These are phyloP conservation scores for Cucumis hystrix DNA, from an alignment of 306 rosid genomes.

Conservation along the genomic window DNA sequence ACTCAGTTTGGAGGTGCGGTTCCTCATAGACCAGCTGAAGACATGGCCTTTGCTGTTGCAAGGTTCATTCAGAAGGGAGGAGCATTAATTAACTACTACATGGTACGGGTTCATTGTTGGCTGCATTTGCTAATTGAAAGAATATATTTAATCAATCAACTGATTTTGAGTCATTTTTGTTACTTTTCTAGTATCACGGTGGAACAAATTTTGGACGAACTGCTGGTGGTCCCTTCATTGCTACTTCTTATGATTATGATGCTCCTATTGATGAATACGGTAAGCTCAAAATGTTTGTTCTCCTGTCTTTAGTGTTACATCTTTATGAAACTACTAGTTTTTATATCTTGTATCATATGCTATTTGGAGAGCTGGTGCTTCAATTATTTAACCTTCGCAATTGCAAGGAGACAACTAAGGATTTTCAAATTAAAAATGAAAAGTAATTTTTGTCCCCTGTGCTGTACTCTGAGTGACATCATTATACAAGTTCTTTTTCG, in stretches of 20 bases:
- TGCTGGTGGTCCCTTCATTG: conserved; percentile 96
- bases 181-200: conserved; percentile 65
- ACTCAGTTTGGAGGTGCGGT: conserved; percentile 93
- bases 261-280: conserved; percentile 98
- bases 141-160: background rate
- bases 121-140: conserved; percentile 3
- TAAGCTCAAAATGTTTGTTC: conserved; percentile 11
- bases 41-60: conserved; percentile 88
- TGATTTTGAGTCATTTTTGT: conserved; percentile 12
- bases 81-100: conserved; percentile 75
- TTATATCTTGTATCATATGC: background rate
- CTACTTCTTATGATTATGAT: conserved; percentile 94
- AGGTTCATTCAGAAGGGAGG: conserved; percentile 94
- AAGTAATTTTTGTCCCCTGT: background rate
- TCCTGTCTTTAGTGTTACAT: background rate
- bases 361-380: background rate
- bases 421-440: background rate
- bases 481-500: background rate
- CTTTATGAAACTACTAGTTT: background rate
- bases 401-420: background rate
- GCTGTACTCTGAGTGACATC: background rate
- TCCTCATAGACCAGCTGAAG: conserved; percentile 89
- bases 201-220: conserved; percentile 99
- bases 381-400: background rate
- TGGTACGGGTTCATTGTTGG: conserved; percentile 39